These are phyloP conservation scores for Calamus simplicifolius DNA, from an alignment of 176 grass and related monocot genomes.

Conservation along the genomic window DNA sequence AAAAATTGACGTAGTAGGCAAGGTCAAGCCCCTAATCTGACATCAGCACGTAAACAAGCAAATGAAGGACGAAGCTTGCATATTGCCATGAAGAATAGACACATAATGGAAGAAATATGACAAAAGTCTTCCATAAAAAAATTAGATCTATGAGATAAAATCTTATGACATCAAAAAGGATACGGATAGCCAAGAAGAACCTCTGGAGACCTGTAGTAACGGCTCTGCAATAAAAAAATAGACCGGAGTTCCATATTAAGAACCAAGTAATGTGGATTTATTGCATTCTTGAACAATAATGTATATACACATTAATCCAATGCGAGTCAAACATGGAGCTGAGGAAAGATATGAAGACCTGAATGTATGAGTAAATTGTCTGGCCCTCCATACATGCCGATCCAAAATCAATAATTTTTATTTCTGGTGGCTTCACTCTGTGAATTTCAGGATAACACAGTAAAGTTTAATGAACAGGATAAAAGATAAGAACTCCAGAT, in stretches of 20 bases:
- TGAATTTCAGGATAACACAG: background rate
- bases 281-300: too few species aligned
- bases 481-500: background rate
- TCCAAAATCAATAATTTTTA: background rate
- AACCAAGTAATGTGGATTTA: background rate
- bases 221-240: background rate
- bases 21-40: background rate
- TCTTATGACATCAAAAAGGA: background rate
- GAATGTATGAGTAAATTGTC: conserved; percentile 11
- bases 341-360: background rate
- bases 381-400: background rate
- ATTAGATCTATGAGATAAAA: background rate
- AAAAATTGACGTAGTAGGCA: too few species aligned
- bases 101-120: background rate
- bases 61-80: background rate
- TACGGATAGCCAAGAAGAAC: conserved; percentile 7
- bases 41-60: background rate
- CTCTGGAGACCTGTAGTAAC: conserved; percentile 10
- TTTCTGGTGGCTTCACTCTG: background rate
- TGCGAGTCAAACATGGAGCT: too few species aligned
- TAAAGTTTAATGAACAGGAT: too few species aligned
- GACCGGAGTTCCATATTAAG: background rate
- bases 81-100: background rate
- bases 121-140: too few species aligned
- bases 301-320: too few species aligned